These are phyloP conservation scores for Leishmania gerbilli DNA, from an alignment of 208 protist genomes.

Conservation along the genomic window DNA sequence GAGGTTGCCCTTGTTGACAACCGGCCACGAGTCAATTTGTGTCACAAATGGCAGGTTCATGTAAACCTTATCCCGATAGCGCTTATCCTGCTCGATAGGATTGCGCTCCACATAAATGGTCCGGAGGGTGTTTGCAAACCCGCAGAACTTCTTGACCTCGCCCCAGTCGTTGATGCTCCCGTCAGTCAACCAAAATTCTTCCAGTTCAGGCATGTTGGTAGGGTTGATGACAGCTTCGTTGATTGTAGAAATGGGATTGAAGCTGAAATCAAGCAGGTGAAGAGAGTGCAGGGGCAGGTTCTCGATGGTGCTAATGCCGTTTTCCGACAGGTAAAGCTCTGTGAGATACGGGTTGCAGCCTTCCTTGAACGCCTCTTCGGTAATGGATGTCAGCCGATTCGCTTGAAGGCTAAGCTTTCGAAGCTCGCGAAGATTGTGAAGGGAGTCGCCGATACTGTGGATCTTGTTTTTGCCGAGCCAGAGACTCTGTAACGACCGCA, in stretches of 20 bases:
- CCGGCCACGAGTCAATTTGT: conserved; percentile 90
- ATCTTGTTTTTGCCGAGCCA: conserved; percentile 95
- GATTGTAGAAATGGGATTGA: conserved; percentile 82
- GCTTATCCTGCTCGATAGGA: conserved; percentile 88
- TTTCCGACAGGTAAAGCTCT: conserved; percentile 87
- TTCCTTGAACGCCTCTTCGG: conserved; percentile 62
- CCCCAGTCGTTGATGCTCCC: conserved; percentile 81
- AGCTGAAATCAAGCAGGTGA: conserved; percentile 76
- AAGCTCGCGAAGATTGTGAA: conserved; percentile 61
- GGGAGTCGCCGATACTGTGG: conserved; percentile 49
- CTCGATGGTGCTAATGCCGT: conserved; percentile 74
- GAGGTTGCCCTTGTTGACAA: conserved; percentile 84
- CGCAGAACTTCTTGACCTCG: conserved; percentile 77
- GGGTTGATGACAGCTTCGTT: conserved; percentile 65
- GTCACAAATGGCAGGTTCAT: conserved; percentile 80
- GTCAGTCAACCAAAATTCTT: conserved; percentile 93
- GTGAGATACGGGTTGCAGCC: conserved; percentile 55
- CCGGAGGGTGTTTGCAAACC: conserved; percentile 60
- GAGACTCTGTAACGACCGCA: conserved; percentile 73
- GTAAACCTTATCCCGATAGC: conserved; percentile 90
- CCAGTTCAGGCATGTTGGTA: conserved; percentile 66
- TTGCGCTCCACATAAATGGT: conserved; percentile 92
- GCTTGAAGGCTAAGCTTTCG: conserved; percentile 84
- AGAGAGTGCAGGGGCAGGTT: conserved; percentile 62
- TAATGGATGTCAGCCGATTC: conserved; percentile 80